phyloP scores from a whole-genome alignment of 2,329 filamentous ascomycete species.

The Ascochyta lentis region DNA sequence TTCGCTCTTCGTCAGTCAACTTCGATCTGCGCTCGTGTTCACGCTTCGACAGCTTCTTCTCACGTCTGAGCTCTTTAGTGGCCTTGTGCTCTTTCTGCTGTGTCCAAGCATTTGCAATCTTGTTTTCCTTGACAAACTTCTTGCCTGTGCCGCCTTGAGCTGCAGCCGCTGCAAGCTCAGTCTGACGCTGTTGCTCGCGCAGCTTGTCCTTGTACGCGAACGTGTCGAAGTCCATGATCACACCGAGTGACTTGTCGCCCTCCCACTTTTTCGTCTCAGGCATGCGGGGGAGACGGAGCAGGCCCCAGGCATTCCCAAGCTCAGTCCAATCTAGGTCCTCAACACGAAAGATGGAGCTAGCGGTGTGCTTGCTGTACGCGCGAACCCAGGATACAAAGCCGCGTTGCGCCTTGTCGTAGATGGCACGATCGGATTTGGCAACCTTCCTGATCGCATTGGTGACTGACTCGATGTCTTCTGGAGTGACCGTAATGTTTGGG shows the following conservation, averaged over 20 bases:
- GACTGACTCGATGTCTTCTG: constrained; percentile 64
- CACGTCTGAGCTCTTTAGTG: constrained; percentile 40
- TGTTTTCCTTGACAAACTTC: constrained; percentile 34
- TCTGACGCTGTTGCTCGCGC: constrained; percentile 52
- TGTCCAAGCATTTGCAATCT: constrained; percentile 44
- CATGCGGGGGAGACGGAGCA: constrained; percentile 90
- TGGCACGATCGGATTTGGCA: constrained; percentile 65
- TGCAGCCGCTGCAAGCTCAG: constrained; percentile 39
- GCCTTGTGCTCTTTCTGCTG: constrained; percentile 46
- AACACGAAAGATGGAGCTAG: constrained; percentile 87
- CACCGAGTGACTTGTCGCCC: constrained; percentile 52
- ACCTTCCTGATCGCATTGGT: constrained; percentile 68
- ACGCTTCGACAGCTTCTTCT: constrained; percentile 44
- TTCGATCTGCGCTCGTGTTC: constrained; percentile 38
- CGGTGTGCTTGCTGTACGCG: constrained; percentile 89
- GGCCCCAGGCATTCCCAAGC: constrained; percentile 81
- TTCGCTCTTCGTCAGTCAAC: constrained; percentile 36
- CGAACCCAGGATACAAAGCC: constrained; percentile 94
- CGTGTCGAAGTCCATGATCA: constrained; percentile 49
- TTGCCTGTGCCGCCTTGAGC: constrained; percentile 32
- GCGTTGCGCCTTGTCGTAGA: constrained; percentile 87
- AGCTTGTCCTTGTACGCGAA: constrained; percentile 55
- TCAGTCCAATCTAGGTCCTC: constrained; percentile 84
- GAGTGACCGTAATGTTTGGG: constrained; percentile 64
- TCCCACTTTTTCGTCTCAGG: constrained; percentile 69